Base-by-base conservation (phyloP, 1,284 basidiomycete genomes). In the Ceratobasidium sp. region DNA sequence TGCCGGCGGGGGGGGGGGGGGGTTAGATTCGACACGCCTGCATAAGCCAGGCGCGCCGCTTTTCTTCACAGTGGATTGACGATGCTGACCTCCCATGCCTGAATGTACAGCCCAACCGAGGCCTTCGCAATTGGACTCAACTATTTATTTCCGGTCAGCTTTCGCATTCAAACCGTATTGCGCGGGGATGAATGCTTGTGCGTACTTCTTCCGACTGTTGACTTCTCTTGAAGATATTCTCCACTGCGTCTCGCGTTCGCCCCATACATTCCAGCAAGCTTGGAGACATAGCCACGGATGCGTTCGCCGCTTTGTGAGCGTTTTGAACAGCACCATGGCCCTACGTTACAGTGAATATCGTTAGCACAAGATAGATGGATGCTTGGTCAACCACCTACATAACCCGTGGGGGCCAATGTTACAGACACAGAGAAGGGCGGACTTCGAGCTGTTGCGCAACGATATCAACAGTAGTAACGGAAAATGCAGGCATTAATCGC, bases 231-330 rank as follows among this genome's bases (percentile, higher is more conserved):
- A 65, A 13, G 16, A 65, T 53, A 8, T 29, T n/a, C 13, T 39
- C 34, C 19, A 53, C 63, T 7, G 49, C 63, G 31, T 49, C 22
- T 16, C 46, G 24, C 24, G 48, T 43, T 65, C 31, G 22, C 2
- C 63, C 63, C 63, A 65, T 65, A 22, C 13, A 29, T n/a, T 51
- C 46, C 16, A 65, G 13, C 11, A 65, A 11, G 46, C 63, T 65
- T 1, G 13, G 27, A 14, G 31, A 51, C 5, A 39, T 37, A 6
- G 0, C 31, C 22, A 59, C 16, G 1, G 11, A 6, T 27, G 13
- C 43, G 2, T n/a, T 13, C 11, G 39, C 34, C 1, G 34, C 34
- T 1, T 37, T 24, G 4, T 48, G 29, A 29, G 62, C 41, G 53
- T 27, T 27, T 24, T 48, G 3, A n/a, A 8, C 37, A 2, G 46